Evolutionary conservation across 371 early-diverging fungal genomes (phyloP).

Genomic region (Mucor sp.): DNA sequence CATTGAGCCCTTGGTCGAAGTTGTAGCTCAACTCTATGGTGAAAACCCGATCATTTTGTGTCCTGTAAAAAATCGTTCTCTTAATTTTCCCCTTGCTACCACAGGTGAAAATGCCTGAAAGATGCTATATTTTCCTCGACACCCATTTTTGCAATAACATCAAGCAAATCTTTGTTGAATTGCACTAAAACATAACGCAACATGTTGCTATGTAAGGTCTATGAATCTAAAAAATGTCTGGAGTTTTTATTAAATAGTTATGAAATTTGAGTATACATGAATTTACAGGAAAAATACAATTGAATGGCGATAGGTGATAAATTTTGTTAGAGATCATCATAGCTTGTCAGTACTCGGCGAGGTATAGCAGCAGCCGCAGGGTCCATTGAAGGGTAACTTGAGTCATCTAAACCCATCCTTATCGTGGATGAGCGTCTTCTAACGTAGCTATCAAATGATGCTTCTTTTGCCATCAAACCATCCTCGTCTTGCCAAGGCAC

Average conservation of each 20-base stretch:
- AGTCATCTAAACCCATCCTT: conserved; percentile 6
- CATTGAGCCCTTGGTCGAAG: no score
- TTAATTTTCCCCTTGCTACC: no score
- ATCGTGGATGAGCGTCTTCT: conserved; percentile 14
- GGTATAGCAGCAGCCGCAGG: conserved; percentile 13
- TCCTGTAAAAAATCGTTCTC: no score
- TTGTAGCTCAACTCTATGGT: no score
- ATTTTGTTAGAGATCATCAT: conserved; percentile 34
- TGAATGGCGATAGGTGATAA: background rate
- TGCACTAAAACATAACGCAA: no score
- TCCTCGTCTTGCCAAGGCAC: conserved; percentile 64
- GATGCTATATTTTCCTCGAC: no score
- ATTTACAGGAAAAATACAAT: conserved; percentile 2
- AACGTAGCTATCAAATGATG: conserved; percentile 16
- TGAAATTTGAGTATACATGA: background rate
- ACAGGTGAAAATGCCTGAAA: no score
- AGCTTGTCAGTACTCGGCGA: conserved; percentile 33
- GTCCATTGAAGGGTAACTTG: background rate
- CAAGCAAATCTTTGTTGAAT: no score
- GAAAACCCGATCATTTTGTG: no score
- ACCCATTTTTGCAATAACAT: no score
- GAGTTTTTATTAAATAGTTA: background rate
- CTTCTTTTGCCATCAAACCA: conserved; percentile 41
- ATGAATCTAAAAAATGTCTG: no score
- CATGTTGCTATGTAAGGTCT: no score